Base-by-base conservation (phyloP, 2,329 filamentous ascomycete genomes). In the Claviceps paspali region DNA sequence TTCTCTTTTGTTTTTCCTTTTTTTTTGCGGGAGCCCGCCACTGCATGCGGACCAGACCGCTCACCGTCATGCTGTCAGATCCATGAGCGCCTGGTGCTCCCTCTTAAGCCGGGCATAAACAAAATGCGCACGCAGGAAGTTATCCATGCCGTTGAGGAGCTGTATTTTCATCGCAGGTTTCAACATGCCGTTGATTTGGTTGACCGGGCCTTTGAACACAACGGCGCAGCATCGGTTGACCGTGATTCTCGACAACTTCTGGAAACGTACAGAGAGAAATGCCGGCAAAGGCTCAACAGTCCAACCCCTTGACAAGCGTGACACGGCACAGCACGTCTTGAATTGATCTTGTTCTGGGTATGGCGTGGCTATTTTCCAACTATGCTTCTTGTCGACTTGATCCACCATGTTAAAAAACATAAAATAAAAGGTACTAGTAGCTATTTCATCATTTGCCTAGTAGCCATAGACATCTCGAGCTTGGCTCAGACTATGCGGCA, bases 131-230 rank as follows among this genome's bases (percentile, higher is more conserved):
- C 60, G 2, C 68, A 73, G 43, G 60, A 66, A n/a, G 45, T 69
- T 8, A 41, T 73, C 15, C 68, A 74, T 46, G 70, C 70, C 0
- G 64, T 69, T 6, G 70, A 74, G 48, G 70, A 75, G 51, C 56
- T 74, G 31, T 74, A 74, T 46, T 74, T 70, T 49, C 66, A 66
- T 44, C 52, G 59, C 5, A 54, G 62, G 24, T 74, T 62, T 40
- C 50, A 51, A 1, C 61, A 68, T 38, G 68, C 62, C 2, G 54
- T 59, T n/a, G 45, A 48, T 9, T 61, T 74, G 31, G 52, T 63
- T 5, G 38, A 46, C 2, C 43, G 47, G 4, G 51, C 64, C 0
- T 47, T 70, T 5, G 43, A 45, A 6, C 50, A 50, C 4, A 48
- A 45, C 6, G 49, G 45, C 11, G 47, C 43, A 4, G 45, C 48